phyloP scores from a whole-genome alignment of 2,329 filamentous ascomycete genomes.

The Ustilaginoidea virens region DNA sequence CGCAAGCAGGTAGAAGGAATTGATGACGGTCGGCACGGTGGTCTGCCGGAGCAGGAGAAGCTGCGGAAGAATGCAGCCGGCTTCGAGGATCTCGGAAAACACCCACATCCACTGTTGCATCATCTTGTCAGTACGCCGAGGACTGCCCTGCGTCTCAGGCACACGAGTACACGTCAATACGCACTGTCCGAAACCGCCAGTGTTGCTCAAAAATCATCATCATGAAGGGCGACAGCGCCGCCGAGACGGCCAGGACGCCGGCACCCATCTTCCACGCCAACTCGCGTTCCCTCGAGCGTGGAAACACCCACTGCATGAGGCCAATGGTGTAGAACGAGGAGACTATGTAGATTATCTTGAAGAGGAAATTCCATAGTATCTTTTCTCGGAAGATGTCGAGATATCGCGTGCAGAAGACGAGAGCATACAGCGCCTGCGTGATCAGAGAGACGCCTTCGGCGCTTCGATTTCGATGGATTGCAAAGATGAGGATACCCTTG shows the following conservation, averaged over 20 bases:
- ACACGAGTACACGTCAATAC: too few species aligned
- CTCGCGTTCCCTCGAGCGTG: slow-evolving; percentile 78
- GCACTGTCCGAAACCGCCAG: slow-evolving; percentile 36
- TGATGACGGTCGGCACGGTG: slow-evolving; percentile 88
- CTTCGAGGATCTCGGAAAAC: slow-evolving; percentile 86
- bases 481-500: slow-evolving; percentile 80
- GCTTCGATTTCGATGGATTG: slow-evolving; percentile 77
- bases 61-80: slow-evolving; percentile 78
- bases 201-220: slow-evolving; percentile 48
- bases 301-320: slow-evolving; percentile 74
- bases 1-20: slow-evolving; percentile 86
- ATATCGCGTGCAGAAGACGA: slow-evolving; percentile 79
- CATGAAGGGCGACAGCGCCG: slow-evolving; percentile 55
- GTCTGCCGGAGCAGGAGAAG: slow-evolving; percentile 85
- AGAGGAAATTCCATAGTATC: slow-evolving; percentile 54
- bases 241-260: slow-evolving; percentile 47
- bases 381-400: slow-evolving; percentile 57
- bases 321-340: slow-evolving; percentile 77
- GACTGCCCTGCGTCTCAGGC: too few species aligned
- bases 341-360: slow-evolving; percentile 80
- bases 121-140: slow-evolving; percentile 2
- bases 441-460: slow-evolving; percentile 87
- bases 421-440: slow-evolving; percentile 72
- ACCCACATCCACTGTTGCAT: slow-evolving; percentile 58
- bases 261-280: slow-evolving; percentile 85